These are phyloP conservation scores for Saccharomycopsis selenospora DNA, from an alignment of 805 yeast genomes.

Conservation along the genomic window DNA sequence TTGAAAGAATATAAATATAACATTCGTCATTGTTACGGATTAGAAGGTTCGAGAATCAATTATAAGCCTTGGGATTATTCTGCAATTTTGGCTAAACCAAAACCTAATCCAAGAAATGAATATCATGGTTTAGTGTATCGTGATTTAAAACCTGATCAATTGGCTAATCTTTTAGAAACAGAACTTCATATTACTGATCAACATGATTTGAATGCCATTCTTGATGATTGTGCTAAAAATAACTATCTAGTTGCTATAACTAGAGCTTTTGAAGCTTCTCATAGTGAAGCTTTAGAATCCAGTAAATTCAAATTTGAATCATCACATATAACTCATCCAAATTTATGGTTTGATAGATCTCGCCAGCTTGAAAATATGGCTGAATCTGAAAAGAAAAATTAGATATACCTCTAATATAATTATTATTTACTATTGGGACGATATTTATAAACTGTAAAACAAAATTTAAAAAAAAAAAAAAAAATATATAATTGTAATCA, in stretches of 20 bases:
- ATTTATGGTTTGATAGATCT: constrained; percentile 76
- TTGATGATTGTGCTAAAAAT: constrained; percentile 59
- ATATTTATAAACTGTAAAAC: too few species aligned
- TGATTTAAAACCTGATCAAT: constrained; percentile 58
- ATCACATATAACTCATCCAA: constrained; percentile 74
- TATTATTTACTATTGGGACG: too few species aligned
- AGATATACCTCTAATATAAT: too few species aligned
- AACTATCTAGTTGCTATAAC: constrained; percentile 87
- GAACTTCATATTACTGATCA: constrained; percentile 51
- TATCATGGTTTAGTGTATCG: constrained; percentile 93
- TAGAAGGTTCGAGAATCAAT: constrained; percentile 83
- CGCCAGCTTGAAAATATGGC: constrained; percentile 43
- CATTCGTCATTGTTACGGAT: constrained; percentile 82
- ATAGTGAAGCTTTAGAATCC: constrained; percentile 39
- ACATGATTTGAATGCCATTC: constrained; percentile 46
- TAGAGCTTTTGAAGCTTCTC: constrained; percentile 72
- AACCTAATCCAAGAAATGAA: constrained; percentile 57
- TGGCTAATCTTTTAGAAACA: constrained; percentile 46
- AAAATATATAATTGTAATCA: too few species aligned
- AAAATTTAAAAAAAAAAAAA: too few species aligned
- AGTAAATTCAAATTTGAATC: constrained; percentile 38
- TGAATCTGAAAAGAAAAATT: too few species aligned
- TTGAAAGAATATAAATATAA: constrained; percentile 85
- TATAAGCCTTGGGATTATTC: constrained; percentile 84
- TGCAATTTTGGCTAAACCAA: constrained; percentile 63